These are phyloP conservation scores for Colletotrichum sp. DNA, from an alignment of 2,329 filamentous ascomycete genomes.

Conservation along the genomic window DNA sequence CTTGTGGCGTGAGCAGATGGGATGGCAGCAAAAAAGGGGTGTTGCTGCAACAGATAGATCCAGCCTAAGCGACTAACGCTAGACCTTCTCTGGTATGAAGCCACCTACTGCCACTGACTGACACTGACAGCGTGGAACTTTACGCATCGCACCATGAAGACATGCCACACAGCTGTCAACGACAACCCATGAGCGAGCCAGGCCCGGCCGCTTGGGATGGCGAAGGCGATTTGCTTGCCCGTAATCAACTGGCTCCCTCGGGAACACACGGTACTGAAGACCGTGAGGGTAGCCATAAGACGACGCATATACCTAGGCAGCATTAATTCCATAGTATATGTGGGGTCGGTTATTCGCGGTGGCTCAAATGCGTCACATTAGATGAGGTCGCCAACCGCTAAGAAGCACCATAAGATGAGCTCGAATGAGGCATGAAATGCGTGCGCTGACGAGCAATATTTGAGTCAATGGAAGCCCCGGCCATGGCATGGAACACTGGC, in stretches of 20 bases:
- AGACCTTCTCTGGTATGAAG: background rate
- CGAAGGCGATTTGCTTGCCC: background rate
- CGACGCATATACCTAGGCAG: background rate
- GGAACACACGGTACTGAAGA: background rate
- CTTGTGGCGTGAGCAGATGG: constrained; percentile 8
- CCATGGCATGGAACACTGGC: background rate
- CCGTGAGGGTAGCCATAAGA: background rate
- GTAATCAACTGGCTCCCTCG: background rate
- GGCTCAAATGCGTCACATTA: background rate
- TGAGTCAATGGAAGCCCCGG: background rate
- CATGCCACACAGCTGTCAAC: background rate
- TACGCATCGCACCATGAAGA: background rate
- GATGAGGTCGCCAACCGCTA: background rate
- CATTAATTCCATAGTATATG: background rate
- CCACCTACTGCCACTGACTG: background rate
- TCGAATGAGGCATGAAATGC: background rate
- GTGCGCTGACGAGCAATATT: background rate
- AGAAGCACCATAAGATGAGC: background rate
- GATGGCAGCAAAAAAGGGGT: constrained; percentile 13
- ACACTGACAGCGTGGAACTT: constrained; percentile 5
- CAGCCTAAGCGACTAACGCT: background rate
- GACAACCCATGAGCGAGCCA: background rate
- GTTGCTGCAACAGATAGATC: background rate
- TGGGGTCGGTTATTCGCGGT: background rate
- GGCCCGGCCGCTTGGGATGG: background rate